Evolutionary conservation across 2,329 filamentous ascomycete species (phyloP).

Genomic region (Fusarium sp.): DNA sequence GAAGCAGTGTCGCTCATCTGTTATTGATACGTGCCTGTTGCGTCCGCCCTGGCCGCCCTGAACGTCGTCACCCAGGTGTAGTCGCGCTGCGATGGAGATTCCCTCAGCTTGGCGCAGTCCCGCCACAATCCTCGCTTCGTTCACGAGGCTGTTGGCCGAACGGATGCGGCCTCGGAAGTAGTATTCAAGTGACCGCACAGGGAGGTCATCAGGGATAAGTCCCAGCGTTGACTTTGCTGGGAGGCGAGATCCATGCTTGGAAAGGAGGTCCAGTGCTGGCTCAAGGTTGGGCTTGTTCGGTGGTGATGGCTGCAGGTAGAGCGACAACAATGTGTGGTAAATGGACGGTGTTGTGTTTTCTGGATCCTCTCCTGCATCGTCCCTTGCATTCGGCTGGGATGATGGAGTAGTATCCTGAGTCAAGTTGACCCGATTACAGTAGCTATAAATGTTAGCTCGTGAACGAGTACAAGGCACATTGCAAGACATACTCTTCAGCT

Average conservation of each 20-base stretch:
- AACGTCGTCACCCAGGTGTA: slow-evolving; percentile 79
- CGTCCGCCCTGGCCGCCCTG: slow-evolving; percentile 63
- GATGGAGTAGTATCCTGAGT: slow-evolving; percentile 59
- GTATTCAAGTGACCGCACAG: slow-evolving; percentile 82
- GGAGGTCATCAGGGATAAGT: slow-evolving; percentile 84
- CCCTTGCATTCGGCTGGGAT: slow-evolving; percentile 49
- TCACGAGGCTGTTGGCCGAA: slow-evolving; percentile 83
- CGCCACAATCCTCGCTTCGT: slow-evolving; percentile 82
- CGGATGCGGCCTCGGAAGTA: slow-evolving; percentile 95
- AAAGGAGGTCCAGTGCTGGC: slow-evolving; percentile 88
- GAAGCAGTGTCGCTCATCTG: slow-evolving; percentile 88
- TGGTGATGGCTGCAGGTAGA: slow-evolving; percentile 86
- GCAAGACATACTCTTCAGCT: slow-evolving; percentile 82
- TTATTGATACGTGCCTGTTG: slow-evolving; percentile 79
- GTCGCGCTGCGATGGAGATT: slow-evolving; percentile 77
- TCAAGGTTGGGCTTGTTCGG: slow-evolving; percentile 78
- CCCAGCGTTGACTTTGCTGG: slow-evolving; percentile 88
- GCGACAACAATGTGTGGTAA: slow-evolving; percentile 88
- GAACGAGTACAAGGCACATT: background rate
- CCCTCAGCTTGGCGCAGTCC: slow-evolving; percentile 83
- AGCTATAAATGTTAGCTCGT: slow-evolving; percentile 59
- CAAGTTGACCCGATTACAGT: slow-evolving; percentile 89
- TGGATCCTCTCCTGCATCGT: slow-evolving; percentile 49
- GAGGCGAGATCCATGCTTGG: slow-evolving; percentile 89
- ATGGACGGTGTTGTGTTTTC: slow-evolving; percentile 77